Conservation (phyloP, 2,329 filamentous ascomycete genomes). For the Exserohilum turcica region DNA sequence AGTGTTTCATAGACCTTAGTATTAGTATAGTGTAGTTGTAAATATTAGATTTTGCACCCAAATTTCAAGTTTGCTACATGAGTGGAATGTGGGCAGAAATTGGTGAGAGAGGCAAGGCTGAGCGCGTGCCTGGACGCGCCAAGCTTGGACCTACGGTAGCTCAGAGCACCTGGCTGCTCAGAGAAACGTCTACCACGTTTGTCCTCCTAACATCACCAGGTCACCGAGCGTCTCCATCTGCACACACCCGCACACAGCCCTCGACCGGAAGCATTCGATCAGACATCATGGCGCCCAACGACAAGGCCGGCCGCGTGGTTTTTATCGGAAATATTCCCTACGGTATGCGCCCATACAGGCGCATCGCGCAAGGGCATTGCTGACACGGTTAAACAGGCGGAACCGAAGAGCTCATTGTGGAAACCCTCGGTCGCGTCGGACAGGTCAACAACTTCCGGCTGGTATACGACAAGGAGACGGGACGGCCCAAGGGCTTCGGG, state of each 20-base stretch:
- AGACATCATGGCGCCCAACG: constrained; percentile 49
- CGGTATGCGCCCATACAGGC: constrained; percentile 57
- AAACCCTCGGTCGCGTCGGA: constrained; percentile 89
- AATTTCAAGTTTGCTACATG: too few relatives aligned
- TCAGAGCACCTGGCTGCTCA: constrained; percentile 9
- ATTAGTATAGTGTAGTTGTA: background rate
- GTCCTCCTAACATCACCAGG: background rate
- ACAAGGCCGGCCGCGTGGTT: constrained; percentile 77
- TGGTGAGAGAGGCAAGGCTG: background rate
- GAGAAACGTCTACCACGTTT: constrained; percentile 5
- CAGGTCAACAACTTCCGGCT: constrained; percentile 90
- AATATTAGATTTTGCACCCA: background rate
- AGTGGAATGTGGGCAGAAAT: background rate
- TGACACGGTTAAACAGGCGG: constrained; percentile 64
- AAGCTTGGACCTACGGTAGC: constrained; percentile 7
- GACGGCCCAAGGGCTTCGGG: constrained; percentile 92
- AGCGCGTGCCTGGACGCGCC: constrained; percentile 10
- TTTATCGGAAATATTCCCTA: constrained; percentile 90
- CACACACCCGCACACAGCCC: background rate
- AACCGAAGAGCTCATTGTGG: constrained; percentile 93
- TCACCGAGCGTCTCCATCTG: background rate
- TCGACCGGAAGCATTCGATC: background rate
- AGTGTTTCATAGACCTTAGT: background rate
- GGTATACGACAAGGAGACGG: constrained; percentile 94
- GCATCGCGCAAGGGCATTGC: constrained; percentile 9